Conservation (phyloP, 2,329 filamentous ascomycete genomes). For the Cylindrodendrum hubeiense region DNA sequence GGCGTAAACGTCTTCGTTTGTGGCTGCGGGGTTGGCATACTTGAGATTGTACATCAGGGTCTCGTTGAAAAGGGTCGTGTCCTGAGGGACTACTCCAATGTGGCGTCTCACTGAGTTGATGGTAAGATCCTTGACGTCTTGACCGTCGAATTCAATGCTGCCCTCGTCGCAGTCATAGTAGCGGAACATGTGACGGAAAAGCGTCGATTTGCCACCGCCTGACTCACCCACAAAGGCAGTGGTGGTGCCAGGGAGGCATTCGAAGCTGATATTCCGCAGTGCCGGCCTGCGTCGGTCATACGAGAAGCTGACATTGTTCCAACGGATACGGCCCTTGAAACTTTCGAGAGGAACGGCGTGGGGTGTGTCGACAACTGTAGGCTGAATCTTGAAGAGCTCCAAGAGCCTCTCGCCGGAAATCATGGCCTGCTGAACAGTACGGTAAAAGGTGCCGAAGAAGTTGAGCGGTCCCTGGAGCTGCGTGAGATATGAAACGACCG, state of each 20-base stretch:
- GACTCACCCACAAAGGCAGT: constrained; percentile 97
- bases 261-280: constrained; percentile 85
- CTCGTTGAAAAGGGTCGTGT: constrained; percentile 96
- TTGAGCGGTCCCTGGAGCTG: constrained; percentile 86
- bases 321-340: constrained; percentile 86
- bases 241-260: constrained; percentile 88
- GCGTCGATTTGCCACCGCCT: constrained; percentile 95
- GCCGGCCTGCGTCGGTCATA: constrained; percentile 91
- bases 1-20: constrained; percentile 83
- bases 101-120: constrained; percentile 93
- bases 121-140: constrained; percentile 85
- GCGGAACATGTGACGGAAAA: constrained; percentile 95
- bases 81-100: constrained; percentile 97
- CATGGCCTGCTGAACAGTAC: constrained; percentile 95
- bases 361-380: constrained; percentile 86
- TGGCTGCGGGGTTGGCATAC: constrained; percentile 86
- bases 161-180: constrained; percentile 92
- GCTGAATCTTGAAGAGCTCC: constrained; percentile 95
- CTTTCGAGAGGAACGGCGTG: constrained; percentile 70
- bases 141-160: constrained; percentile 85
- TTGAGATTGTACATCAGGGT: constrained; percentile 94
- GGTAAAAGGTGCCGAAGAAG: constrained; percentile 95
- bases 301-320: constrained; percentile 89
- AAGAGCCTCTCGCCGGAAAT: constrained; percentile 96
- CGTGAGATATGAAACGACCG: constrained; percentile 80